Base-by-base conservation (phyloP, 305 asterid genomes). In the Solanum hybrid region DNA sequence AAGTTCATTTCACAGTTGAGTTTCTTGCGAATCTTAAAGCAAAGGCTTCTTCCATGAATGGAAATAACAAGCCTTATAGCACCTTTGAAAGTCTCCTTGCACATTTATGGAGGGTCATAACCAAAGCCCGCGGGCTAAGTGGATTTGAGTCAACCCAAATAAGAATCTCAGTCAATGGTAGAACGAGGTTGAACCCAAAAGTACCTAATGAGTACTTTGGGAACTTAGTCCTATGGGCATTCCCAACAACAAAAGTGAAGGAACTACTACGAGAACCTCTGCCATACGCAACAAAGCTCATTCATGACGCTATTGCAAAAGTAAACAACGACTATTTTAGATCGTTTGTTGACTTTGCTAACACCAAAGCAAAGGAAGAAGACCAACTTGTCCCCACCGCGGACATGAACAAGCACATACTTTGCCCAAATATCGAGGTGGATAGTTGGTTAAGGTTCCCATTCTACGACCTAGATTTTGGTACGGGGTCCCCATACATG, bases 361-460 rank as follows among this genome's bases (percentile, higher is more conserved):
- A 90, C 31, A 90, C 91, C 24, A 91, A 92, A 90, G 97, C 78
- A 1, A 90, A 91, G 87, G 93, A 91, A 45, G 96, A 93, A 27
- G 93, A 91, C 27, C 42, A 38, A 38, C 97, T 96, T 2, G 90
- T 93, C 9, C 93, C 98, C 0, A 92, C 92, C 24, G 91, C 96
- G 0, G 97, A 96, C 89, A 94, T 92, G 38, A 40, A 92, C 36
- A 95, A 94, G 92, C 82, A 92, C 0, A 92, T 94, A 2, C 92
- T 95, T 86, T 95, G 96, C 93, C 99, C 99, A 3, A 93, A 96
- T 90, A 87, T 95, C 93, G 99, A 96, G 86, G 98, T 95, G n/a
- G 95, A 93, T 87, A 96, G 98, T 82, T 96, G 99, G 99, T 89
- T 96, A 42, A 93, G 98, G 93, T 94, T 96, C 72, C 99, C 99